A percentile compares a stretch with the other conserved stretches of the same genome.
phyloP scores from a whole-genome alignment of 352 stramenopile genomes.

The Vaucheria bursata region DNA sequence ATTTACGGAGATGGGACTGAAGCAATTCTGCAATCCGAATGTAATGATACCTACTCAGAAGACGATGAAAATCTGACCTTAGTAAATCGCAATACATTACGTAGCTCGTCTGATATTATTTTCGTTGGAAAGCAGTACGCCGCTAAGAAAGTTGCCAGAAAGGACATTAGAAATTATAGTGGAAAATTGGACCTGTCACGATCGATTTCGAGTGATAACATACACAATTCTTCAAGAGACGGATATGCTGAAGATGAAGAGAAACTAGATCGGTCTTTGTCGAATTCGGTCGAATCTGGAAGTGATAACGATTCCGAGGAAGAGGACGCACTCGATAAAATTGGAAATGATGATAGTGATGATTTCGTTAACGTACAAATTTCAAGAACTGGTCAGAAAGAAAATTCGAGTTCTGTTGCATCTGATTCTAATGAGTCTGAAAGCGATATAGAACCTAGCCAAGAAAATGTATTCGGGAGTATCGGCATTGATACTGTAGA shows the following conservation, averaged over 20 bases:
- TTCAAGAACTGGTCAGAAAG: neutral
- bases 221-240: neutral
- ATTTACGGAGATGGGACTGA: neutral
- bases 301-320: neutral
- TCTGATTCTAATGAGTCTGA: neutral
- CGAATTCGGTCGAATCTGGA: no score
- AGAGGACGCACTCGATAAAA: neutral
- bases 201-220: neutral
- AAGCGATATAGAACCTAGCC: neutral
- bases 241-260: neutral
- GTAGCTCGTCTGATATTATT: slow-evolving; percentile 34
- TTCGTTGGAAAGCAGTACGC: slow-evolving; percentile 35
- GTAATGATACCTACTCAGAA: neutral
- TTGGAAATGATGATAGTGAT: neutral
- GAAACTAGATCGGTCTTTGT: no score
- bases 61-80: neutral
- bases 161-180: neutral
- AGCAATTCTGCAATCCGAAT: neutral
- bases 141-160: slow-evolving; percentile 25
- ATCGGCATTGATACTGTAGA: slow-evolving; percentile 5
- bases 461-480: slow-evolving; percentile 28
- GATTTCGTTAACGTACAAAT: neutral
- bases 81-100: neutral
- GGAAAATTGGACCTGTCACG: neutral
- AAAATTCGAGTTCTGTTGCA: neutral